Conservation (phyloP, 2,329 filamentous ascomycete genomes). For the Aspergillus brunneoviolaceus region DNA sequence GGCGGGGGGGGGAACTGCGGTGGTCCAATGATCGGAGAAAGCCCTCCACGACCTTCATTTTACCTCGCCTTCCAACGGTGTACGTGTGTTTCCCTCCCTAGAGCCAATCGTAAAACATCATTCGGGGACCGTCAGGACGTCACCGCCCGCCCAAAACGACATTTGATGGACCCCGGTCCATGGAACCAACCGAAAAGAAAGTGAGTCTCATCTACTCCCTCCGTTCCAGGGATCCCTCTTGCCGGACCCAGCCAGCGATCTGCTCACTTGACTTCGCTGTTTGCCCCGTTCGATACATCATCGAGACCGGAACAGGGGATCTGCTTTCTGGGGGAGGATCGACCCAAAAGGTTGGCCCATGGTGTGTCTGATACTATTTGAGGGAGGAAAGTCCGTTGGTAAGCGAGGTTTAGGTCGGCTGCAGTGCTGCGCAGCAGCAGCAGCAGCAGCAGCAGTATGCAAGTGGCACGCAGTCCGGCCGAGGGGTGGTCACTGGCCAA, state of each 20-base stretch:
- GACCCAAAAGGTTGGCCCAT: not conserved
- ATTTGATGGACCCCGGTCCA: not conserved
- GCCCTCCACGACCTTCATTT: not conserved
- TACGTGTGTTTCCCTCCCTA: conserved; percentile 4
- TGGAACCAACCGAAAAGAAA: not conserved
- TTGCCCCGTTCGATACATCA: conserved; percentile 7
- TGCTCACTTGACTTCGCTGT: conserved; percentile 12
- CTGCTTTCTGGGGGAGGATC: not conserved
- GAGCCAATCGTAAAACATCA: conserved; percentile 1
- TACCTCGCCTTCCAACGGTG: not conserved
- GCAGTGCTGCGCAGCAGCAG: not conserved
- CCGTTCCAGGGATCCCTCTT: conserved; percentile 19
- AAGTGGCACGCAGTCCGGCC: conserved; percentile 4
- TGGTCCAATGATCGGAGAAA: not conserved
- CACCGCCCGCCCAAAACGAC: conserved; percentile 6
- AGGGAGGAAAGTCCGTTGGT: not conserved
- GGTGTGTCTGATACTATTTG: not conserved
- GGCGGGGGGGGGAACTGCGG: not conserved
- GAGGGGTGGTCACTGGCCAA: conserved; percentile 2
- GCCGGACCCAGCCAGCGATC: conserved; percentile 8
- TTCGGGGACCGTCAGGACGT: conserved; percentile 3
- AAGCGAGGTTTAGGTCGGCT: conserved; percentile 6
- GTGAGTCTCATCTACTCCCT: conserved; percentile 9
- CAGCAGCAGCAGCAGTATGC: not conserved
- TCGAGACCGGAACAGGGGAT: conserved; percentile 1